A percentile compares a stretch with the other conserved stretches of the same genome.
These are phyloP conservation scores for Nectriaceae sp. DNA, from an alignment of 2,329 filamentous ascomycete species.

Conservation along the genomic window DNA sequence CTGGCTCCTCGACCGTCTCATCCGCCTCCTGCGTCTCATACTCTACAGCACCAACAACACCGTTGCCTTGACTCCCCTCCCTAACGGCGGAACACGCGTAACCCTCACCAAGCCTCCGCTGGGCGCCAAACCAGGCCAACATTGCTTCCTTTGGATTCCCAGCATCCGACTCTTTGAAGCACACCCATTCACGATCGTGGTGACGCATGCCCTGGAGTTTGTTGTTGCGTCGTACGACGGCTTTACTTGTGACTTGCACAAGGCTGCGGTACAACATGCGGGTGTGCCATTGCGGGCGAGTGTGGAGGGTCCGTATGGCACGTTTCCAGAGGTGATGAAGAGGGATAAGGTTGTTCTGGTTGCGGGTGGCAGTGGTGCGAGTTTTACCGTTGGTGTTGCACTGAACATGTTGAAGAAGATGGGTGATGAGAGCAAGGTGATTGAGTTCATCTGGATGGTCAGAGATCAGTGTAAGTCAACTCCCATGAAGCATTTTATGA, in stretches of 20 bases:
- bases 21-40: slow-evolving; percentile 47
- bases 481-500: background rate
- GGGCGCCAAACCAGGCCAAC: slow-evolving; percentile 54
- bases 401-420: slow-evolving; percentile 37
- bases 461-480: slow-evolving; percentile 35
- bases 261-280: slow-evolving; percentile 51
- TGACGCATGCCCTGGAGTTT: slow-evolving; percentile 55
- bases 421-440: slow-evolving; percentile 16
- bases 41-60: slow-evolving; percentile 51
- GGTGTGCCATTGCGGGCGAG: slow-evolving; percentile 51
- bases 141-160: slow-evolving; percentile 67
- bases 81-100: slow-evolving; percentile 57
- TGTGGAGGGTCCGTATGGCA: slow-evolving; percentile 62
- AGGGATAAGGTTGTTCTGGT: slow-evolving; percentile 61
- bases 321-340: slow-evolving; percentile 50
- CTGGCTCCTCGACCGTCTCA: slow-evolving; percentile 53
- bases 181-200: slow-evolving; percentile 65
- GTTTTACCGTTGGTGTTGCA: slow-evolving; percentile 50
- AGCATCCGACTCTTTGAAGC: slow-evolving; percentile 57
- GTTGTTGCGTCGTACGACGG: slow-evolving; percentile 60
- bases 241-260: slow-evolving; percentile 58
- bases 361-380: slow-evolving; percentile 62
- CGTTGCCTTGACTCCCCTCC: slow-evolving; percentile 54
- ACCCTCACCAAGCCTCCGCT: slow-evolving; percentile 51
- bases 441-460: slow-evolving; percentile 45